These are phyloP conservation scores for Cyclocybe cylindracea DNA, from an alignment of 768 basidiomycete species.

Conservation along the genomic window DNA sequence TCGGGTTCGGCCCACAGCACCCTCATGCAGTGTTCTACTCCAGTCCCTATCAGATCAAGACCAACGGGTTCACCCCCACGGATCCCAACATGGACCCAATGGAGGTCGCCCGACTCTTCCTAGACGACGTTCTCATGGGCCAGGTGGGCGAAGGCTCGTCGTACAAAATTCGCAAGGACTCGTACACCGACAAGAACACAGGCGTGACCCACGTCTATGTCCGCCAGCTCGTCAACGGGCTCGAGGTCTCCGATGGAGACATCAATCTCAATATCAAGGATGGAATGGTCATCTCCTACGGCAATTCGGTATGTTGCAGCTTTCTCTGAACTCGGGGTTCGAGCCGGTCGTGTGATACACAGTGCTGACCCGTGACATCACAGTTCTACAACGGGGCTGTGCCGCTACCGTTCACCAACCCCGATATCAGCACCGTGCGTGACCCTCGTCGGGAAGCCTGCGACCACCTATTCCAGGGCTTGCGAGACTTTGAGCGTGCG, in stretches of 20 bases:
- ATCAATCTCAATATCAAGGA: slow-evolving; percentile 92
- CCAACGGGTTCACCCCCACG: slow-evolving; percentile 41
- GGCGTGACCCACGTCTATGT: slow-evolving; percentile 91
- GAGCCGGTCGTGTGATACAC: slow-evolving; percentile 3
- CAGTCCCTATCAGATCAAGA: slow-evolving; percentile 44
- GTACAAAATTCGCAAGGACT: slow-evolving; percentile 74
- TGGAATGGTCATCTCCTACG: slow-evolving; percentile 82
- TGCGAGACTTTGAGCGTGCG: slow-evolving; percentile 27
- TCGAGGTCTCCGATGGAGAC: slow-evolving; percentile 89
- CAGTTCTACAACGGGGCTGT: slow-evolving; percentile 77
- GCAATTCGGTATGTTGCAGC: slow-evolving; percentile 69
- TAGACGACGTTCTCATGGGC: slow-evolving; percentile 47
- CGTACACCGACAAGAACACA: slow-evolving; percentile 83
- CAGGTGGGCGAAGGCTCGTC: slow-evolving; percentile 37
- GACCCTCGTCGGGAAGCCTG: slow-evolving; percentile 60
- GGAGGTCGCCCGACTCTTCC: slow-evolving; percentile 64
- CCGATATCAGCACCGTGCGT: slow-evolving; percentile 33
- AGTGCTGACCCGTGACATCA: neutral
- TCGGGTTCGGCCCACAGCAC: slow-evolving; percentile 84
- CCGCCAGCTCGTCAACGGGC: slow-evolving; percentile 79
- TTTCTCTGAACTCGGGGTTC: neutral
- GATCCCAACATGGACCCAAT: slow-evolving; percentile 47
- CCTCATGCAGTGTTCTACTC: slow-evolving; percentile 70
- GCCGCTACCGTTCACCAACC: slow-evolving; percentile 37
- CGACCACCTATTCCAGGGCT: slow-evolving; percentile 34